phyloP scores from a whole-genome alignment of 768 basidiomycete species.

The Lactifluus echinatus region DNA sequence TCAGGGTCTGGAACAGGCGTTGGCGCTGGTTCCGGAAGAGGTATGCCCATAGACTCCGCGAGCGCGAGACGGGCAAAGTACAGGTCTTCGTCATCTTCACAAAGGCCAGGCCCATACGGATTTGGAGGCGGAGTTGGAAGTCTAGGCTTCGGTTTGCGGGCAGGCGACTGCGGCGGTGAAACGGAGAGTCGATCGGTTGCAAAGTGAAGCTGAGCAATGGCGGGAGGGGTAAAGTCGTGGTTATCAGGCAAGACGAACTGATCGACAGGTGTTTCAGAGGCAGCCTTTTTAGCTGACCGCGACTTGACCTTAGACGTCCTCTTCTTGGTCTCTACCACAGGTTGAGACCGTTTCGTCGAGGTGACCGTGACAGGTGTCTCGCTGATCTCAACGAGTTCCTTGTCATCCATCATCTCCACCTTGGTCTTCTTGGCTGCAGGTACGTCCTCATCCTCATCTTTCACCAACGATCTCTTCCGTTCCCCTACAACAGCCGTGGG shows the following conservation, averaged over 20 bases:
- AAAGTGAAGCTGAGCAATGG: conserved; percentile 43
- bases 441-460: conserved; percentile 30
- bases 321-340: conserved; percentile 23
- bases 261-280: conserved; percentile 27
- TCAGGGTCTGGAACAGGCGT: conserved; percentile 30
- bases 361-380: conserved; percentile 13
- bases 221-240: conserved; percentile 40
- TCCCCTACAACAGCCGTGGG: conserved; percentile 15
- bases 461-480: conserved; percentile 26
- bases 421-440: conserved; percentile 38
- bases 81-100: conserved; percentile 84
- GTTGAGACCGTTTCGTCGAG: conserved; percentile 8
- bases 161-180: conserved; percentile 45
- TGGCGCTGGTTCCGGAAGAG: conserved; percentile 24
- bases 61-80: conserved; percentile 66
- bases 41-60: conserved; percentile 28
- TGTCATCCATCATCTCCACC: conserved; percentile 14
- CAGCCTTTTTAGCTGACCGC: conserved; percentile 24
- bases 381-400: conserved; percentile 14
- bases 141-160: conserved; percentile 28
- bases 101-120: conserved; percentile 47
- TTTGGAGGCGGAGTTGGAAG: conserved; percentile 45
- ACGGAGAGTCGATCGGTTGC: conserved; percentile 36
- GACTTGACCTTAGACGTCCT: conserved; percentile 36
- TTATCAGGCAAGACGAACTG: conserved; percentile 46